These are phyloP conservation scores for Oxytropis ochrocephala DNA, from an alignment of 306 rosid genomes.

Conservation along the genomic window DNA sequence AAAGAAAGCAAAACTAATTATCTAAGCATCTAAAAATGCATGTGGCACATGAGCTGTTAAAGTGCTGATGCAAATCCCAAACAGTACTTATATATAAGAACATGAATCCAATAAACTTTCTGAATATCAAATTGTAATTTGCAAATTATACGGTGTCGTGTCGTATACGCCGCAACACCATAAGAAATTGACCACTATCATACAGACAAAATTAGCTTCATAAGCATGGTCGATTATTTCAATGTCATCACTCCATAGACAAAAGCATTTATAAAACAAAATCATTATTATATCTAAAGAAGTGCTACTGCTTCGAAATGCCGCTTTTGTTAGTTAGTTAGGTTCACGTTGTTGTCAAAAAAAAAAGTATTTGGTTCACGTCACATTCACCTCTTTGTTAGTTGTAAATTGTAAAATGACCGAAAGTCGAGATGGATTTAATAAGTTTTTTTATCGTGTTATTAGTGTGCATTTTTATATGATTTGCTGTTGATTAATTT, in stretches of 20 bases:
- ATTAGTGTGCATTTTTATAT: too few relatives aligned
- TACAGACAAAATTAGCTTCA: background rate
- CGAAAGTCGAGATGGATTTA: background rate
- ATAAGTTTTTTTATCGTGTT: too few relatives aligned
- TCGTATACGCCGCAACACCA: background rate
- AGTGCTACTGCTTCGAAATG: slow-evolving; percentile 20
- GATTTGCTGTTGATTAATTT: background rate
- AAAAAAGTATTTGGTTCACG: background rate
- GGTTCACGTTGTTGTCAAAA: too few relatives aligned
- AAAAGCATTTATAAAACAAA: slow-evolving; percentile 7
- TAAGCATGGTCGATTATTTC: slow-evolving; percentile 9
- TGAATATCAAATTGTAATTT: background rate
- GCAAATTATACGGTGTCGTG: slow-evolving; percentile 7
- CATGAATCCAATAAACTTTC: background rate
- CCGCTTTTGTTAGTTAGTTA: slow-evolving; percentile 19
- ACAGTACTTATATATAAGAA: background rate
- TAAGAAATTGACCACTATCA: background rate
- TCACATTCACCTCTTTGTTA: background rate
- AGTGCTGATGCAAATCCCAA: background rate
- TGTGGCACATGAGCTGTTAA: background rate
- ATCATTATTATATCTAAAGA: background rate
- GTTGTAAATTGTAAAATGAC: background rate
- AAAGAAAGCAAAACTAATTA: background rate
- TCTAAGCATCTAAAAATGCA: background rate
- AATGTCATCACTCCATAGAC: background rate